phyloP scores from a whole-genome alignment of 176 grass and related monocot genomes.

The Areca catechu region DNA sequence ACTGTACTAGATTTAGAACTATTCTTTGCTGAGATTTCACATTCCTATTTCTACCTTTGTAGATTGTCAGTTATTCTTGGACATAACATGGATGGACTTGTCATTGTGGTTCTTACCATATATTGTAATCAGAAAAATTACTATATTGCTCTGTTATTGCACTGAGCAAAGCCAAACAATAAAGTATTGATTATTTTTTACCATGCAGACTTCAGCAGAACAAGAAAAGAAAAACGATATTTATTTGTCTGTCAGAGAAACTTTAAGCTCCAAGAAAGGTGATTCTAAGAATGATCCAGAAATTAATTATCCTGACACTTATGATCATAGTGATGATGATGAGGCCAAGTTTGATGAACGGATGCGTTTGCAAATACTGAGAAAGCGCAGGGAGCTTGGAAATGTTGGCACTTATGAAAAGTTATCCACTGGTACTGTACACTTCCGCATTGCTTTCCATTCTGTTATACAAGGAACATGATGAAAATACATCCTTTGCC shows the following conservation, averaged over 20 bases:
- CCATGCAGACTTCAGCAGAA: conserved; percentile 49
- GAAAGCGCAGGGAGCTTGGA: conserved; percentile 75
- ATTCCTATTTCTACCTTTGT: too few species aligned
- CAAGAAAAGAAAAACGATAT: conserved; percentile 68
- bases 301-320: conserved; percentile 33
- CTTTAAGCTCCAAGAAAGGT: conserved; percentile 67
- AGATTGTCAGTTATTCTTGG: too few species aligned
- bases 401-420: conserved; percentile 33
- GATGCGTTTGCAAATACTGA: conserved; percentile 78
- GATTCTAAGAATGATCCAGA: conserved; percentile 30
- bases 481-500: too few species aligned
- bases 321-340: conserved; percentile 32
- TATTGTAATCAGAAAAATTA: too few species aligned
- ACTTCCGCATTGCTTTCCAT: too few species aligned
- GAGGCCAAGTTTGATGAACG: conserved; percentile 75
- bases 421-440: conserved; percentile 41
- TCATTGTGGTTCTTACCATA: too few species aligned
- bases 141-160: conserved; percentile 2
- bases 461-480: too few species aligned
- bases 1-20: neutral
- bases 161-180: conserved; percentile 6
- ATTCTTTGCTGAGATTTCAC: too few species aligned
- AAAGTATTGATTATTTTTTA: conserved; percentile 10
- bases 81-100: too few species aligned
- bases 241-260: conserved; percentile 59